Percentiles rank a stretch among this genome's conserved stretches.
Evolutionary conservation across 1,284 basidiomycete genomes (phyloP).

Genomic region (Tilletia horrida): DNA sequence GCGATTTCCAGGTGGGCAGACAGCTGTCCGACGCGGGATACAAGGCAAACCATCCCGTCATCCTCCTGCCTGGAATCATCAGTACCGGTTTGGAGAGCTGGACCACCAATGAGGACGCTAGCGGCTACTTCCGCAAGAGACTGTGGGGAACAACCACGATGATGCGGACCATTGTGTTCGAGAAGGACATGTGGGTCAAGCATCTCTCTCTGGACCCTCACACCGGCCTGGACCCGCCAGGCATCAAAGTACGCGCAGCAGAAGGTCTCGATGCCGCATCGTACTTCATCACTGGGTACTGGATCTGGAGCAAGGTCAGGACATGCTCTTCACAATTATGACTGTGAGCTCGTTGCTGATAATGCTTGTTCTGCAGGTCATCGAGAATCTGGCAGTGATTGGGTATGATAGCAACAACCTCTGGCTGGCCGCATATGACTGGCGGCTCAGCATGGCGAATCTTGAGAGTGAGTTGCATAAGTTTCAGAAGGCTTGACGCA

Average conservation of each 20-base stretch:
- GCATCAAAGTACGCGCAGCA: conserved; percentile 83
- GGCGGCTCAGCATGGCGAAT: conserved; percentile 81
- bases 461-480: conserved; percentile 59
- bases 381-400: conserved; percentile 76
- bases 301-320: conserved; percentile 71
- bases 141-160: conserved; percentile 62
- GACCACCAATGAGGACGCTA: conserved; percentile 39
- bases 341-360: background rate
- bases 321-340: conserved; percentile 18
- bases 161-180: conserved; percentile 80
- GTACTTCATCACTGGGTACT: conserved; percentile 80
- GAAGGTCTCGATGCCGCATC: conserved; percentile 74
- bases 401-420: conserved; percentile 53
- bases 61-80: conserved; percentile 52
- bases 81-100: conserved; percentile 52
- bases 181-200: conserved; percentile 80
- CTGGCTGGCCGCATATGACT: conserved; percentile 53
- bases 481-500: too few relatives aligned
- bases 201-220: conserved; percentile 82
- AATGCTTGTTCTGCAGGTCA: conserved; percentile 64
- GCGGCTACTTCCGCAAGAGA: conserved; percentile 47
- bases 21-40: conserved; percentile 34
- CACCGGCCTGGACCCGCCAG: conserved; percentile 85
- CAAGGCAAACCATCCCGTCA: conserved; percentile 47
- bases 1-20: conserved; percentile 49